Base-by-base conservation (phyloP, 306 rosid species). In the Quercus alba region DNA sequence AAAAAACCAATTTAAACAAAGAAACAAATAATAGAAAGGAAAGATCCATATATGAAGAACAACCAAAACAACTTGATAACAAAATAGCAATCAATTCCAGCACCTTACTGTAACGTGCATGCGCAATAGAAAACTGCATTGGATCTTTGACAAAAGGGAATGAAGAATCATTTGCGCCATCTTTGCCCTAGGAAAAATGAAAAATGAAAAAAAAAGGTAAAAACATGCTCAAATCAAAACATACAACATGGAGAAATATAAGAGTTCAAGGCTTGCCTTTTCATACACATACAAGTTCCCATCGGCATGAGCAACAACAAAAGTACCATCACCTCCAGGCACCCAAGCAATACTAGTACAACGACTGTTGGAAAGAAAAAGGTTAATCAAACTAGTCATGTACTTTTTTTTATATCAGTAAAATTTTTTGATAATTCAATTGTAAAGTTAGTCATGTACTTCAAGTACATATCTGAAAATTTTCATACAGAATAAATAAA, bases 21-120 rank as follows among this genome's bases (percentile, higher is more conserved):
- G 18, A 49, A 23, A 3, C 31, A 23, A 71, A 21, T 49, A 20
- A 11, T 13, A 72, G 11, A 25, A 72, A 20, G 41, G 31, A 49
- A 10, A 14, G 33, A 72, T 71, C 21, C 75, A 21, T 25, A 51
- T 66, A 55, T 33, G 33, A 61, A 25, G 30, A 61, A 61, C 18
- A 59, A 8, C 7, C 2, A 44, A 33, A 57, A 21, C 63, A 66
- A 52, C 6, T 56, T 26, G 15, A 69, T 61, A 78, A 59, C 64
- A 46, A 79, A 74, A 73, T 62, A 25, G 26, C 6, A 49, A 63
- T 33, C 72, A 58, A 77, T 67, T 79, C 64, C 73, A 79, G 77
- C 85, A 95, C 99, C 98, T 95, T 95, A 83, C 89, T 95, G 80
- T 94, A 87, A 72, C 99, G 97, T 74, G 99, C 98, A 87, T 95